Conservation (phyloP, 371 early-diverging fungal species). For the Sporodiniella umbellata region DNA sequence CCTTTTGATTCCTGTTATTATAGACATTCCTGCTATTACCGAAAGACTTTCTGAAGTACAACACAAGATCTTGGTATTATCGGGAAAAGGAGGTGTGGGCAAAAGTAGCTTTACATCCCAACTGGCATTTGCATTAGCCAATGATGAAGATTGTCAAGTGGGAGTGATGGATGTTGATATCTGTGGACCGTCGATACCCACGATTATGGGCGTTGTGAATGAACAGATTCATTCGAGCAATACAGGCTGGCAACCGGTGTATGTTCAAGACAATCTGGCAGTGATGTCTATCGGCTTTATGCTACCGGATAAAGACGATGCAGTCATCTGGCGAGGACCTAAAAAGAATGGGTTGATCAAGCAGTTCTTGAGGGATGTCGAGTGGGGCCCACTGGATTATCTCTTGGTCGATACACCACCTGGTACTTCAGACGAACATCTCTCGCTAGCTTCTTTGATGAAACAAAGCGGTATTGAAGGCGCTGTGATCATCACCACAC, state of each 20-base stretch:
- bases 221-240: constrained; percentile 84
- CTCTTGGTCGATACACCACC: constrained; percentile 99
- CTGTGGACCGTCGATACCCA: constrained; percentile 98
- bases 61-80: constrained; percentile 91
- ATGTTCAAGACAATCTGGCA: constrained; percentile 83
- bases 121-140: constrained; percentile 74
- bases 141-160: constrained; percentile 63
- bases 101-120: constrained; percentile 87
- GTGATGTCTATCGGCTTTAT: constrained; percentile 98
- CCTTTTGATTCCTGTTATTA: background rate
- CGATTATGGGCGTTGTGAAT: constrained; percentile 85
- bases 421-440: constrained; percentile 98
- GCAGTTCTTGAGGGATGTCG: constrained; percentile 96
- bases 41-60: constrained; percentile 63
- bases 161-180: constrained; percentile 99
- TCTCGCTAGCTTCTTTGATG: constrained; percentile 80
- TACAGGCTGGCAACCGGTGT: constrained; percentile 90
- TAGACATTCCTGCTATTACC: constrained; percentile 74
- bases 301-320: constrained; percentile 84
- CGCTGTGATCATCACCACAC: constrained; percentile 96
- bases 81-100: constrained; percentile 99
- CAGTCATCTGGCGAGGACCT: constrained; percentile 99
- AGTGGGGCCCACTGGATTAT: constrained; percentile 92
- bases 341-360: constrained; percentile 96
- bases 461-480: constrained; percentile 82